A percentile compares a stretch with the other conserved stretches of the same genome.
Conservation (phyloP, 345 rosid genomes). For the Geranium brycei region DNA sequence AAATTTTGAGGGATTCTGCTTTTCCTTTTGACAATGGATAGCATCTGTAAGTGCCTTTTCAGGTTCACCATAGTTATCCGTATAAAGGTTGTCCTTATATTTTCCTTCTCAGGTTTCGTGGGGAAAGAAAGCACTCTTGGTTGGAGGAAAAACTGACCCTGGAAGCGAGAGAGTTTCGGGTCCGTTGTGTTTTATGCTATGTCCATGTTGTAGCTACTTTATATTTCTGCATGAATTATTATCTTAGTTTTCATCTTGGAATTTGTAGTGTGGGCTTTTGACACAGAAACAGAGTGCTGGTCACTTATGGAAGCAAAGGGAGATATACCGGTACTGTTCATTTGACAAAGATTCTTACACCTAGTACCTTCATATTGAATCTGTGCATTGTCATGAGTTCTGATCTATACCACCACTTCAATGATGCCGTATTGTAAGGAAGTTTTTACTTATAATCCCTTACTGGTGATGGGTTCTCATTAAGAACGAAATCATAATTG, state of each 20-base stretch:
- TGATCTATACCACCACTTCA: background rate
- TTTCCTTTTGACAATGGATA: too few species aligned
- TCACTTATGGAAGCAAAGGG: conserved; percentile 91
- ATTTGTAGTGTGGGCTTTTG: conserved; percentile 78
- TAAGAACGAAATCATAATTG: background rate
- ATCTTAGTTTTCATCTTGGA: conserved; percentile 12
- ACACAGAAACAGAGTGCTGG: conserved; percentile 85
- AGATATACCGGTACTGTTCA: conserved; percentile 59
- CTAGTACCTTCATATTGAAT: background rate
- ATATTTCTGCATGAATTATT: conserved; percentile 5
- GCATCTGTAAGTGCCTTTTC: too few species aligned
- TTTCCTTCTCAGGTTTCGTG: conserved; percentile 58
- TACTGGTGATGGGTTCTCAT: background rate
- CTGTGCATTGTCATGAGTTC: background rate
- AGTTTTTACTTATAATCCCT: background rate
- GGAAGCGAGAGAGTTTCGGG: conserved; percentile 75
- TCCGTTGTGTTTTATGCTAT: conserved; percentile 15
- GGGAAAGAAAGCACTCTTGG: conserved; percentile 77
- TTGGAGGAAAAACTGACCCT: conserved; percentile 94
- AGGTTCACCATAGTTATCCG: background rate
- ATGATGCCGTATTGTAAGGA: background rate
- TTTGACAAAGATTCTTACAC: background rate
- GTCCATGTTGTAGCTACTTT: background rate
- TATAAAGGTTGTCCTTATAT: background rate
- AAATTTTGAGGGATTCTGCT: too few species aligned